Evolutionary conservation across 345 rosid genomes (phyloP).

Genomic region (Clarkia xantiana): DNA sequence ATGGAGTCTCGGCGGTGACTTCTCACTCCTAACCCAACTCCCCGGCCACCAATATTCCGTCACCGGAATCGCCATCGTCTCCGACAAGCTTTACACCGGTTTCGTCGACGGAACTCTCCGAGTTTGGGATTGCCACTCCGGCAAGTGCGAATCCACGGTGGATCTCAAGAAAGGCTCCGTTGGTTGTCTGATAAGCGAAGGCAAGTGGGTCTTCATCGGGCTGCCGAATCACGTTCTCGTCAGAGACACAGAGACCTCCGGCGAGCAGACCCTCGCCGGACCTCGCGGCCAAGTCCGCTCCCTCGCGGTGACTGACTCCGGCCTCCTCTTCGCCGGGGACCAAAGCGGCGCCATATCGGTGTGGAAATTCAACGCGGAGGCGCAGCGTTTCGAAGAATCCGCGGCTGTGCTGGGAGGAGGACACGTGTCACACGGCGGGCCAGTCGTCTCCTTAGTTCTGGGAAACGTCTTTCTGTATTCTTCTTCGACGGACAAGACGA

Average conservation of each 20-base stretch:
- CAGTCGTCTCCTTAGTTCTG: slow-evolving; percentile 3
- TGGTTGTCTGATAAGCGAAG: slow-evolving; percentile 6
- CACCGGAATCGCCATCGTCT: slow-evolving; percentile 1
- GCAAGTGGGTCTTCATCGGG: background rate
- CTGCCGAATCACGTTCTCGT: slow-evolving; percentile 5
- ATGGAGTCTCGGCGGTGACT: background rate
- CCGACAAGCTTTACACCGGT: background rate
- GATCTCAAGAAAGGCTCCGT: background rate
- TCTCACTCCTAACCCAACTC: slow-evolving; percentile 2
- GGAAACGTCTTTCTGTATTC: slow-evolving; percentile 3
- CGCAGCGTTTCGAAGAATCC: background rate
- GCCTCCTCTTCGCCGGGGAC: too few relatives aligned
- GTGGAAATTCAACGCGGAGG: background rate
- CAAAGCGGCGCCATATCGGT: too few relatives aligned
- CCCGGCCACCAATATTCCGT: slow-evolving; percentile 5
- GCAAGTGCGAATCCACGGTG: background rate
- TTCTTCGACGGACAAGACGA: too few relatives aligned
- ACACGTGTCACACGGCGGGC: background rate
- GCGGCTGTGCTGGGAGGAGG: slow-evolving; percentile 4
- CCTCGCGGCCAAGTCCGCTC: too few relatives aligned
- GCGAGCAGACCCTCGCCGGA: too few relatives aligned
- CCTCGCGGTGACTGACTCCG: too few relatives aligned
- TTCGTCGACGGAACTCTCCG: slow-evolving; percentile 4
- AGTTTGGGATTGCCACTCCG: slow-evolving; percentile 6
- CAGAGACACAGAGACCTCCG: background rate